Conservation (phyloP, 108 stramenopile species). For the Stephanodiscus minutulus region DNA sequence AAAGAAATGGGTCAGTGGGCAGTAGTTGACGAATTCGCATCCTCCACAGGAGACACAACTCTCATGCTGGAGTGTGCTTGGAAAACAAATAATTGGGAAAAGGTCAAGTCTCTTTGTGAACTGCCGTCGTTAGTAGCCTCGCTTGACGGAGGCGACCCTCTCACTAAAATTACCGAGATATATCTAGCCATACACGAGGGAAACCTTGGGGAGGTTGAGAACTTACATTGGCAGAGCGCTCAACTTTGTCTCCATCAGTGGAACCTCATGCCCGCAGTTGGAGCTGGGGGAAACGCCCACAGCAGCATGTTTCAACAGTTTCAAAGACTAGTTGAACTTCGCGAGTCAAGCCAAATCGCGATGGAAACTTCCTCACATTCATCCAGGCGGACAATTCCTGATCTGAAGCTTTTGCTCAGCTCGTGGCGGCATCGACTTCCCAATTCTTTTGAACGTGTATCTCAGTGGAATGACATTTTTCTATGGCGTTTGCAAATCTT, state of each 20-base stretch:
- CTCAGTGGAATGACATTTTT: constrained; percentile 91
- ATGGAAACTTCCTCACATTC: constrained; percentile 83
- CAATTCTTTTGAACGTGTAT: constrained; percentile 82
- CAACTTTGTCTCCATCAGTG: constrained; percentile 80
- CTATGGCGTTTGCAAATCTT: constrained; percentile 90
- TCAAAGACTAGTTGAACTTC: constrained; percentile 89
- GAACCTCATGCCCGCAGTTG: constrained; percentile 68
- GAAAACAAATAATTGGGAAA: constrained; percentile 89
- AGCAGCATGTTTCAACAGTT: constrained; percentile 80
- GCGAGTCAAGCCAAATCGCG: constrained; percentile 95
- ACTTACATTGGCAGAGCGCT: constrained; percentile 83
- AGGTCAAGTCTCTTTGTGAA: constrained; percentile 57
- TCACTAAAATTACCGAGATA: constrained; percentile 78
- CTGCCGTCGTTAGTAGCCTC: constrained; percentile 58
- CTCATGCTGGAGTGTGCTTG: constrained; percentile 89
- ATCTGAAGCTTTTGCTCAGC: constrained; percentile 85
- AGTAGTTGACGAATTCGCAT: constrained; percentile 81
- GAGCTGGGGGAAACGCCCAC: constrained; percentile 75
- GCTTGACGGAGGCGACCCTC: constrained; percentile 67
- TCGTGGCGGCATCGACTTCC: constrained; percentile 94
- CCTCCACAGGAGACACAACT: constrained; percentile 50
- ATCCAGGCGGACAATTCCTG: constrained; percentile 74
- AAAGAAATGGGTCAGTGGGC: constrained; percentile 87
- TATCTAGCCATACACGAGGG: constrained; percentile 81
- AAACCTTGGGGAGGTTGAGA: constrained; percentile 86